These are phyloP conservation scores for Curvularia sp. DNA, from an alignment of 2,329 filamentous ascomycete species.

Conservation along the genomic window DNA sequence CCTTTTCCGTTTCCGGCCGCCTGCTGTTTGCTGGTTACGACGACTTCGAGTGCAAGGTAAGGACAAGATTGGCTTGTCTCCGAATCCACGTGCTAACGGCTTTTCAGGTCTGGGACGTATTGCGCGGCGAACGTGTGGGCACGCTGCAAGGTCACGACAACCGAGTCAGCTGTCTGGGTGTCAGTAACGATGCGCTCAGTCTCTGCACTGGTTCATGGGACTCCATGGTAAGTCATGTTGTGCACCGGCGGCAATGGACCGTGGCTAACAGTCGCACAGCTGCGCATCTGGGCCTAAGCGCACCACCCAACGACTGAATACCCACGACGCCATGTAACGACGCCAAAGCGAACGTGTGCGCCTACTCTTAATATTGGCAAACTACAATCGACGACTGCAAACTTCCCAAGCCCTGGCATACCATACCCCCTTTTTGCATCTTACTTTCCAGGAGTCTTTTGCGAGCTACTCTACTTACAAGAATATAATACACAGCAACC, in stretches of 20 bases:
- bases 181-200: slow-evolving; percentile 99
- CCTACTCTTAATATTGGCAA: slow-evolving; percentile 36
- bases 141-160: slow-evolving; percentile 98
- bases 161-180: slow-evolving; percentile 96
- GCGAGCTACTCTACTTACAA: slow-evolving; percentile 28
- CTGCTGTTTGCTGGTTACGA: slow-evolving; percentile 97
- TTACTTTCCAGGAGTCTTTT: slow-evolving; percentile 29
- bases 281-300: slow-evolving; percentile 61
- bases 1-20: slow-evolving; percentile 94
- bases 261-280: slow-evolving; percentile 47
- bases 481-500: slow-evolving; percentile 43
- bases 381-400: slow-evolving; percentile 36
- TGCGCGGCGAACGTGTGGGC: slow-evolving; percentile 95
- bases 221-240: slow-evolving; percentile 77
- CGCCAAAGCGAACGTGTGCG: slow-evolving; percentile 42
- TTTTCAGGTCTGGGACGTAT: slow-evolving; percentile 93
- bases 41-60: slow-evolving; percentile 99
- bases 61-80: slow-evolving; percentile 34
- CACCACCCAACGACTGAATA: slow-evolving; percentile 21
- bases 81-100: slow-evolving; percentile 18
- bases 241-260: slow-evolving; percentile 3
- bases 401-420: slow-evolving; percentile 32
- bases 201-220: slow-evolving; percentile 99
- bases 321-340: slow-evolving; percentile 42
- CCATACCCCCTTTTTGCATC: slow-evolving; percentile 37